A percentile compares a stretch with the other conserved stretches of the same genome.
Conservation (phyloP, 139 green algal genomes). For the Choricystis sp. region DNA sequence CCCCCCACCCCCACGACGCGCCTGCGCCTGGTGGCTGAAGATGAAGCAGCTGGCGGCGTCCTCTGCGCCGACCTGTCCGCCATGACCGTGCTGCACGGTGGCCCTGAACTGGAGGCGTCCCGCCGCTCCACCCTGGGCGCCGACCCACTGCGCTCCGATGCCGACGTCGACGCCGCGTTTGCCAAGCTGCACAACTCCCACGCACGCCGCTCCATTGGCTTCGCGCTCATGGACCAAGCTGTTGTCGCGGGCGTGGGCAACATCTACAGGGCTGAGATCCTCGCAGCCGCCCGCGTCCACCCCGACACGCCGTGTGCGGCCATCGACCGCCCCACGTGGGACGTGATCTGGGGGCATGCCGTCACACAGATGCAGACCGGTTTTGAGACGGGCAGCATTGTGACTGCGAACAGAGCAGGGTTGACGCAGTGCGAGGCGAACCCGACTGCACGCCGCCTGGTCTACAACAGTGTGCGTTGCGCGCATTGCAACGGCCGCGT, state of each 20-base stretch:
- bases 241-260: not conserved
- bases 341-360: not conserved
- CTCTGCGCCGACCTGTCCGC: slow-evolving; percentile 49
- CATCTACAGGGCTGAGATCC: not conserved
- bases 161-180: not conserved
- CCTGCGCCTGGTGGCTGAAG: slow-evolving; percentile 28
- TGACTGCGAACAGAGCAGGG: not conserved
- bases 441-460: no score
- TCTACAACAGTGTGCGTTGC: not conserved
- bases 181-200: not conserved
- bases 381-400: not conserved
- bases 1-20: slow-evolving; percentile 45
- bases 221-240: not conserved
- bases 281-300: not conserved
- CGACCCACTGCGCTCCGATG: not conserved
- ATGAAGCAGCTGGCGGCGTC: slow-evolving; percentile 13
- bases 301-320: not conserved
- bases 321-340: not conserved
- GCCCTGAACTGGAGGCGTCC: not conserved
- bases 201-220: not conserved
- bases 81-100: slow-evolving; percentile 59
- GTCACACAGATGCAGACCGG: not conserved
- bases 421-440: not conserved
- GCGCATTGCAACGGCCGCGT: not conserved
- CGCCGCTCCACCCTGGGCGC: not conserved